These are phyloP conservation scores for Aureobasidium sp. DNA, from an alignment of 2,329 filamentous ascomycete species.

Conservation along the genomic window DNA sequence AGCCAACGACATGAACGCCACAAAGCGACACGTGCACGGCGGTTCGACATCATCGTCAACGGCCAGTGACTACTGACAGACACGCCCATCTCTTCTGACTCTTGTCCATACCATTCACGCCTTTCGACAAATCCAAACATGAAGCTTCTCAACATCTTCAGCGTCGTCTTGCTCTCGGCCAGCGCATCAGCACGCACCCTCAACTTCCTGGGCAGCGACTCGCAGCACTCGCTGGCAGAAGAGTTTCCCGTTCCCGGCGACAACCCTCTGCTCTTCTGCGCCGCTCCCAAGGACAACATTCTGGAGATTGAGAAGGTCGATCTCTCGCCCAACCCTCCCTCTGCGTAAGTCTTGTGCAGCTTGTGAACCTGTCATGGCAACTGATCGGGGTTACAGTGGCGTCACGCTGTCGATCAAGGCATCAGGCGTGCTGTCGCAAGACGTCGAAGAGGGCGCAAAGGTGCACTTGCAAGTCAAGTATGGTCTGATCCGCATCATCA, in stretches of 20 bases:
- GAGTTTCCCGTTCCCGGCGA: constrained; percentile 68
- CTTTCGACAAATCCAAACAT: constrained; percentile 20
- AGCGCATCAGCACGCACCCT: constrained; percentile 25
- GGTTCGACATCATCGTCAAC: constrained; percentile 5
- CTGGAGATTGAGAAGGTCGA: constrained; percentile 74
- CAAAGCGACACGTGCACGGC: not conserved
- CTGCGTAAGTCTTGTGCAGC: constrained; percentile 53
- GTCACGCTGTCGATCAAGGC: constrained; percentile 71
- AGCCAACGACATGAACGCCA: not conserved
- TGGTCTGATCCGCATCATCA: constrained; percentile 83
- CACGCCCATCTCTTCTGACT: not conserved
- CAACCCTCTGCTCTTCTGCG: constrained; percentile 77
- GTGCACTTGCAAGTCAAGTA: constrained; percentile 86
- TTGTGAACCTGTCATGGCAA: not conserved
- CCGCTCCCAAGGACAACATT: constrained; percentile 61
- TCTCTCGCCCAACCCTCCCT: constrained; percentile 76
- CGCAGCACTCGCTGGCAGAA: constrained; percentile 29
- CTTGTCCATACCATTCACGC: not conserved
- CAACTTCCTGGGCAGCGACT: constrained; percentile 21
- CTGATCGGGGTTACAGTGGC: constrained; percentile 53
- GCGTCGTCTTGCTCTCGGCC: constrained; percentile 25
- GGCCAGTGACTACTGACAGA: not conserved
- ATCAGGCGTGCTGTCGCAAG: constrained; percentile 63
- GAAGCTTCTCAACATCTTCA: constrained; percentile 27
- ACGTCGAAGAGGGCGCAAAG: constrained; percentile 70